These are phyloP conservation scores for Petunia secreta DNA, from an alignment of 257 asterid species.

Conservation along the genomic window DNA sequence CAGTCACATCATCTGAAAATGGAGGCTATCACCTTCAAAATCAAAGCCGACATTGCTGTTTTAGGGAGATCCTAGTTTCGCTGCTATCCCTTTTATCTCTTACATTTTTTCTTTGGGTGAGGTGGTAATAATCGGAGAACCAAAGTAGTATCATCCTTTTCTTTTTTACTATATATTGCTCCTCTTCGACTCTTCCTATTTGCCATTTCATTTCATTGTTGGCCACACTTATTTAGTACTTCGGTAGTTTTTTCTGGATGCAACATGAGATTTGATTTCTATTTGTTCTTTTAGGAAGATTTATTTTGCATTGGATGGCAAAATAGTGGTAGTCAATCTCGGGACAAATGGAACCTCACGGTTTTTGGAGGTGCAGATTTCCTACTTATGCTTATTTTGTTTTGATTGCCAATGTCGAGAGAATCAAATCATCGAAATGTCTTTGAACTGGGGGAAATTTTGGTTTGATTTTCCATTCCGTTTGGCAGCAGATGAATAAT, in stretches of 20 bases:
- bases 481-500: slow-evolving; percentile 6
- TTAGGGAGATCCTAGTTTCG: not conserved
- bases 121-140: not conserved
- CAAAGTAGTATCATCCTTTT: slow-evolving; percentile 4
- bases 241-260: not conserved
- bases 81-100: not conserved
- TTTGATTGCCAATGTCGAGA: not conserved
- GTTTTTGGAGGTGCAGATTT: slow-evolving; percentile 79
- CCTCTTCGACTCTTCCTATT: not conserved
- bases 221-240: slow-evolving; percentile 1
- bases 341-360: slow-evolving; percentile 76
- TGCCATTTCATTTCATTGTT: slow-evolving; percentile 20
- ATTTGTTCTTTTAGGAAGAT: slow-evolving; percentile 62
- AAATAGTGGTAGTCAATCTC: slow-evolving; percentile 74
- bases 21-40: not conserved
- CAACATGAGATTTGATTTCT: not conserved
- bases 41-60: not conserved
- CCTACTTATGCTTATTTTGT: slow-evolving; percentile 21
- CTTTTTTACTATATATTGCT: not conserved
- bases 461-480: not conserved
- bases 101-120: not conserved
- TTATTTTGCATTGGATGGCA: slow-evolving; percentile 96
- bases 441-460: slow-evolving; percentile 18
- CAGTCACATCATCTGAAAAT: slow-evolving; percentile 11
- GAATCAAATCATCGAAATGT: not conserved